A percentile compares a stretch with the other conserved stretches of the same genome.
These are phyloP conservation scores for Rhizopogon sp. DNA, from an alignment of 768 basidiomycete genomes.

Conservation along the genomic window DNA sequence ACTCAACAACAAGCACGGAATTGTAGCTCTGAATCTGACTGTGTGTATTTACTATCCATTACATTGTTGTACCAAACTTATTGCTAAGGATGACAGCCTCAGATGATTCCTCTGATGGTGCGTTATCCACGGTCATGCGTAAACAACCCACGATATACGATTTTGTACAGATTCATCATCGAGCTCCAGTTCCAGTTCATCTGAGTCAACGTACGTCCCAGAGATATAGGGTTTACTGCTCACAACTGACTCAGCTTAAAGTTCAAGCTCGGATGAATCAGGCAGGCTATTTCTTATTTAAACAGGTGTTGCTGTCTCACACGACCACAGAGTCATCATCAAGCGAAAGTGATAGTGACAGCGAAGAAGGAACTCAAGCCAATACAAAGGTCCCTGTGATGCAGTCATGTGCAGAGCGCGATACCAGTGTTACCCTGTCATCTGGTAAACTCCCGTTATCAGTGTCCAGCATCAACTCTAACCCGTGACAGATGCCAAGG, in stretches of 20 bases:
- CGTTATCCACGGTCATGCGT: not conserved
- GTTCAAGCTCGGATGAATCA: constrained; percentile 13
- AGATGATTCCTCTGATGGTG: constrained; percentile 24
- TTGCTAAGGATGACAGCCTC: constrained; percentile 12
- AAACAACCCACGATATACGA: not conserved
- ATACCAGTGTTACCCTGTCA: constrained; percentile 37
- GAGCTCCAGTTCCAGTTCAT: constrained; percentile 20
- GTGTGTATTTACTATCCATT: constrained; percentile 16
- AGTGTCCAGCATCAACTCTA: not conserved
- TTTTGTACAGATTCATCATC: constrained; percentile 13
- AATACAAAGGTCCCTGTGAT: constrained; percentile 1
- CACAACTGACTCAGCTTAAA: constrained; percentile 6
- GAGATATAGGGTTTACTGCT: not conserved
- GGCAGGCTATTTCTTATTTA: constrained; percentile 12
- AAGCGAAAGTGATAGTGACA: constrained; percentile 6
- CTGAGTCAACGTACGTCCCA: constrained; percentile 19
- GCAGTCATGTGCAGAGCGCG: constrained; percentile 16
- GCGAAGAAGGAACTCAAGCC: not conserved
- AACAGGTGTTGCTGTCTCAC: constrained; percentile 13
- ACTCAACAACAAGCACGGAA: constrained; percentile 1
- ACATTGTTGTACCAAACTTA: constrained; percentile 1
- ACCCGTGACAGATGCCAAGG: not conserved
- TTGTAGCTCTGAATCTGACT: constrained; percentile 10
- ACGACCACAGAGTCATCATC: constrained; percentile 1
- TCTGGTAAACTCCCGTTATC: constrained; percentile 12